phyloP scores from a whole-genome alignment of 352 stramenopile genomes.

The Elongisporangium prolatum region DNA sequence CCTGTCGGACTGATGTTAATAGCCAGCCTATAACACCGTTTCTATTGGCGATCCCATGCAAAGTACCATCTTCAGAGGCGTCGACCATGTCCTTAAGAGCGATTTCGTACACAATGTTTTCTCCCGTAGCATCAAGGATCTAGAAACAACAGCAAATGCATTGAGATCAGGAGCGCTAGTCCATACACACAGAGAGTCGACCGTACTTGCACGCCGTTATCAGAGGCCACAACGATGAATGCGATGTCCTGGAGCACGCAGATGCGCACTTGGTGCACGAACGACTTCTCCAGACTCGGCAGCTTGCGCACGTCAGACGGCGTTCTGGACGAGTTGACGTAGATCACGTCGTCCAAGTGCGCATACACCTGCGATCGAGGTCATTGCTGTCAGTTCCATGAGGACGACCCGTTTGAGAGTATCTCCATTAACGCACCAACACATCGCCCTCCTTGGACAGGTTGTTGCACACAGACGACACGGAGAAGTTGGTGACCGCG shows the following conservation, averaged over 20 bases:
- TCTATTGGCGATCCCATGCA: neutral
- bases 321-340: slow-evolving; percentile 34
- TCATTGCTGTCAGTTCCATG: no score
- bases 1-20: slow-evolving; percentile 14
- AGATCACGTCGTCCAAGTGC: slow-evolving; percentile 38
- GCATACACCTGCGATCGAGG: slow-evolving; percentile 35
- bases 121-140: slow-evolving; percentile 59
- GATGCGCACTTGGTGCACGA: slow-evolving; percentile 62
- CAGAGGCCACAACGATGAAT: slow-evolving; percentile 61
- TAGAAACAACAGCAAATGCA: slow-evolving; percentile 7
- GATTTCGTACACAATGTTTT: slow-evolving; percentile 52
- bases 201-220: slow-evolving; percentile 50
- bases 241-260: slow-evolving; percentile 34
- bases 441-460: slow-evolving; percentile 41
- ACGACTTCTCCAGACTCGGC: slow-evolving; percentile 38
- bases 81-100: slow-evolving; percentile 43
- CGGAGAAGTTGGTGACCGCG: slow-evolving; percentile 32
- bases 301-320: slow-evolving; percentile 36
- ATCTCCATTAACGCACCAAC: slow-evolving; percentile 18
- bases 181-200: neutral
- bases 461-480: slow-evolving; percentile 53
- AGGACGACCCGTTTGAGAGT: no score
- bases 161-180: no score
- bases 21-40: no score
- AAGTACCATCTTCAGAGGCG: slow-evolving; percentile 33